A percentile compares a stretch with the other conserved stretches of the same genome.
These are phyloP conservation scores for Nicotiana undulata DNA, from an alignment of 257 asterid genomes.

Conservation along the genomic window DNA sequence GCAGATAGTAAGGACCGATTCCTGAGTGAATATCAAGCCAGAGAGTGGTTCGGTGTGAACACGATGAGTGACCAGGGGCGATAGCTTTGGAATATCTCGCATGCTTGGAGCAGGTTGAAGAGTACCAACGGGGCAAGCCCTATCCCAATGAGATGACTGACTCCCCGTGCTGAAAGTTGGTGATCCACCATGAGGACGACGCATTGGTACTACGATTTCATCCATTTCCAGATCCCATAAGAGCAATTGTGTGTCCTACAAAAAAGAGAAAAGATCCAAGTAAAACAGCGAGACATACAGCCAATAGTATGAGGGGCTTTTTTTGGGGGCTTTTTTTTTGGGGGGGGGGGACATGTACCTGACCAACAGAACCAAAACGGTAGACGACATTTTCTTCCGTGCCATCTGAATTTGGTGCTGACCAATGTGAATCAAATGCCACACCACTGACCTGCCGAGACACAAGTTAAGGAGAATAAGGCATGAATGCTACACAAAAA, in stretches of 20 bases:
- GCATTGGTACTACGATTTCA: constrained; percentile 95
- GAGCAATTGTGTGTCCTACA: constrained; percentile 86
- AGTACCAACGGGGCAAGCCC: constrained; percentile 63
- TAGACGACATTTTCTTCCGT: constrained; percentile 75
- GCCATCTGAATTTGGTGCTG: constrained; percentile 80
- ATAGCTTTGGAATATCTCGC: constrained; percentile 79
- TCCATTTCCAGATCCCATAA: constrained; percentile 98
- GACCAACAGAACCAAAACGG: constrained; percentile 98
- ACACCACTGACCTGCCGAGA: constrained; percentile 91
- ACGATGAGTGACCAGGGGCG: constrained; percentile 80
- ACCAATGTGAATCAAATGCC: constrained; percentile 95
- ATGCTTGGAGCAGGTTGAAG: constrained; percentile 90
- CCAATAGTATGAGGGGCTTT: not conserved
- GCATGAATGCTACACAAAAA: constrained; percentile 7
- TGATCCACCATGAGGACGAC: constrained; percentile 89
- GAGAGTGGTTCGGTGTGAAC: constrained; percentile 98
- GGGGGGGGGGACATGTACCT: constrained; percentile 40
- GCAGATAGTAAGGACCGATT: constrained; percentile 72
- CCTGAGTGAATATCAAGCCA: constrained; percentile 71
- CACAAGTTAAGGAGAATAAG: constrained; percentile 12
- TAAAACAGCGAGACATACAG: not conserved
- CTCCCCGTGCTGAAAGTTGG: constrained; percentile 89
- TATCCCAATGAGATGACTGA: constrained; percentile 95
- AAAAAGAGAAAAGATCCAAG: not conserved
- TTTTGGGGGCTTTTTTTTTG: no score